phyloP scores from a whole-genome alignment of 163 green algal species.

The Chlorella variabilis region DNA sequence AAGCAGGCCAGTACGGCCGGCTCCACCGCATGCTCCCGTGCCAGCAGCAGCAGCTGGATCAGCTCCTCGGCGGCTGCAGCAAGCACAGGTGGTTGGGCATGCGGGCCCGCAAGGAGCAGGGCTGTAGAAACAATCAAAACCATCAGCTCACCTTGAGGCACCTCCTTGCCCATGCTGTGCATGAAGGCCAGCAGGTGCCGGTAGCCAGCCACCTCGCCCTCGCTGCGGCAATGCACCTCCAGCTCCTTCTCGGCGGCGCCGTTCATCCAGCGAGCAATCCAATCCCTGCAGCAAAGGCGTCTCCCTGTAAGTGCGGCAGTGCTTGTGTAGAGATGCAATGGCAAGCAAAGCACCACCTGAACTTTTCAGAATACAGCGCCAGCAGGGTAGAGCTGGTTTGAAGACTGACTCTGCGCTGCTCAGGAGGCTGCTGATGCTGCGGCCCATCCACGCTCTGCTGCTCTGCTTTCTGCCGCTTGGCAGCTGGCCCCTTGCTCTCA shows the following conservation, averaged over 20 bases:
- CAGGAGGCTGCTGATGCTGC: no score
- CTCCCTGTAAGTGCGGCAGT: no score
- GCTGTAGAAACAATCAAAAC: no score
- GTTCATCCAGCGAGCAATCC: neutral
- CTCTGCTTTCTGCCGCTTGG: no score
- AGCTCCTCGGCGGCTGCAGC: neutral
- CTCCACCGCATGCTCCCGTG: constrained; percentile 13
- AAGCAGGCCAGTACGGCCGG: neutral
- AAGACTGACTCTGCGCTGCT: no score
- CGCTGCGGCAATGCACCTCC: neutral
- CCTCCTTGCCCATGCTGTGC: constrained; percentile 12
- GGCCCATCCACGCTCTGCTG: no score
- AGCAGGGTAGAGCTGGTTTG: no score
- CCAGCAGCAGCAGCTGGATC: constrained; percentile 11
- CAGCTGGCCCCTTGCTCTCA: no score
- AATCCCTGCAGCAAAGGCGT: constrained; percentile 16
- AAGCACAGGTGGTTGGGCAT: no score
- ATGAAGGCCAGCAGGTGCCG: constrained; percentile 10
- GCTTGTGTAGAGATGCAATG: no score
- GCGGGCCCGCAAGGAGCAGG: neutral
- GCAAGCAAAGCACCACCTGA: no score
- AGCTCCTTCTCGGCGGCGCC: neutral
- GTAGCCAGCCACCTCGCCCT: neutral
- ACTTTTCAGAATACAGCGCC: no score
- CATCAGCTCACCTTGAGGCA: constrained; percentile 4